phyloP scores from a whole-genome alignment of 306 rosid genomes.

The Malus sylvestris region DNA sequence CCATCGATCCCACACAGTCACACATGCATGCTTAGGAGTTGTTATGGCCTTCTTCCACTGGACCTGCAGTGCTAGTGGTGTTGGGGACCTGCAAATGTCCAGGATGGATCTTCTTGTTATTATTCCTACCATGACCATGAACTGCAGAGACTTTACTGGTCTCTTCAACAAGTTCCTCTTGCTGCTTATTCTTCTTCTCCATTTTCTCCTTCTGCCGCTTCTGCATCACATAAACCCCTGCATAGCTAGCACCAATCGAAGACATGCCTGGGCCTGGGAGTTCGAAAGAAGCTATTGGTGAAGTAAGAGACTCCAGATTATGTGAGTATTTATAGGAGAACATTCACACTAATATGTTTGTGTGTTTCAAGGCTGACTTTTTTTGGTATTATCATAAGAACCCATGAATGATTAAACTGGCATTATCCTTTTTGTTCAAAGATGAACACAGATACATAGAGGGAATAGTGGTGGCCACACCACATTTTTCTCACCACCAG shows the following conservation, averaged over 20 bases:
- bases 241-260: constrained; percentile 33
- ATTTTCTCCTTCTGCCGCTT: constrained; percentile 30
- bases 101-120: constrained; percentile 23
- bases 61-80: not conserved
- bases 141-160: not conserved
- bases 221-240: constrained; percentile 33
- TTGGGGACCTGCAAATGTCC: not conserved
- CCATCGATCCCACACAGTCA: not conserved
- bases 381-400: not conserved
- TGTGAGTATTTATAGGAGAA: constrained; percentile 16
- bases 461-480: constrained; percentile 13
- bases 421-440: constrained; percentile 3
- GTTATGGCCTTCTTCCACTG: not conserved
- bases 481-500: not conserved
- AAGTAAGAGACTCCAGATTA: not conserved
- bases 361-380: not conserved
- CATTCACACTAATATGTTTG: not conserved
- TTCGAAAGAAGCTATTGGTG: not conserved
- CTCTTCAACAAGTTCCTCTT: constrained; percentile 1
- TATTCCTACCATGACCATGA: not conserved
- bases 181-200: constrained; percentile 20
- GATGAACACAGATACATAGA: not conserved
- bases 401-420: not conserved
- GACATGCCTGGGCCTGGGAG: constrained; percentile 14
- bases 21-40: not conserved